These are phyloP conservation scores for Pontederia crassipes DNA, from an alignment of 176 grass and related monocot genomes.

Conservation along the genomic window DNA sequence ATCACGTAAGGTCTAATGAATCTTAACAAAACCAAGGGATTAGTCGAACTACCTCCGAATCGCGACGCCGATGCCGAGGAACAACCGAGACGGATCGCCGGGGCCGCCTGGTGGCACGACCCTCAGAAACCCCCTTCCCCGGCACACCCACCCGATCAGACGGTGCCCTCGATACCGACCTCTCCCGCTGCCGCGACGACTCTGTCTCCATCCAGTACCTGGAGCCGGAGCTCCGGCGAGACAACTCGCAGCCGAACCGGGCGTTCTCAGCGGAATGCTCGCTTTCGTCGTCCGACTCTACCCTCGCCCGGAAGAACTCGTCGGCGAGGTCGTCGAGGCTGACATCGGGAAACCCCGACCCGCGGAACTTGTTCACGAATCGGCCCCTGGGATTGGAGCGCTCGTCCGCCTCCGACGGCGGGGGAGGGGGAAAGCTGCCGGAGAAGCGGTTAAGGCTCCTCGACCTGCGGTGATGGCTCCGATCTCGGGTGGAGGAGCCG, in stretches of 20 bases:
- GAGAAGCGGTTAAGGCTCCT: conserved; percentile 62
- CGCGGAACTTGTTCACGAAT: conserved; percentile 61
- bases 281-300: conserved; percentile 76
- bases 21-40: neutral
- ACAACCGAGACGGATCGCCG: conserved; percentile 41
- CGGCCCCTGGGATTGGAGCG: conserved; percentile 47
- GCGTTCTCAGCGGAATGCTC: conserved; percentile 7
- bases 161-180: conserved; percentile 62
- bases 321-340: conserved; percentile 95
- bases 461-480: conserved; percentile 30
- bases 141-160: conserved; percentile 20
- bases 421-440: conserved; percentile 35
- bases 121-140: neutral
- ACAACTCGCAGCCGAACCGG: neutral
- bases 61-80: conserved; percentile 29
- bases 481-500: conserved; percentile 24
- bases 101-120: conserved; percentile 1
- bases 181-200: conserved; percentile 51
- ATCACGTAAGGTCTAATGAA: neutral
- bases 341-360: conserved; percentile 31
- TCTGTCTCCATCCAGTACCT: conserved; percentile 67
- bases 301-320: conserved; percentile 82
- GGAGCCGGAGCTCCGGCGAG: conserved; percentile 31
- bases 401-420: conserved; percentile 37
- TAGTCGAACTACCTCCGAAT: conserved; percentile 49